These are phyloP conservation scores for Orbilia quercus DNA, from an alignment of 2,329 filamentous ascomycete genomes.

Conservation along the genomic window DNA sequence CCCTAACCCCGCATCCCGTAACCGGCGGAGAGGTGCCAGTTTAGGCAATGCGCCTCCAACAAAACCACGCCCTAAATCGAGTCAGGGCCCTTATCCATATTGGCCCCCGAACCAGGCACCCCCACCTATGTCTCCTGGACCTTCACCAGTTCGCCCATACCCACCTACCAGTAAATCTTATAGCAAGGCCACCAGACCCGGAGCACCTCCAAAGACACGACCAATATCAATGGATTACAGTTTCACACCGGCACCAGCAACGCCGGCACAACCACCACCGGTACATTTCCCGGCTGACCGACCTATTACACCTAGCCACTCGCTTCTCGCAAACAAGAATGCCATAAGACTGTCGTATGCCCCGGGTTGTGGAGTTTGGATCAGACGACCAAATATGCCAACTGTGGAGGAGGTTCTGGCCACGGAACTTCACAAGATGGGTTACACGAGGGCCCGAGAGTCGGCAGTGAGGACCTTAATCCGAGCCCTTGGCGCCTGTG, in stretches of 20 bases:
- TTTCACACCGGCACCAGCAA: background rate
- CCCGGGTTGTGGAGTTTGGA: background rate
- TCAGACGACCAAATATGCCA: background rate
- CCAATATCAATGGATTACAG: conserved; percentile 4
- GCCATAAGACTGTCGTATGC: background rate
- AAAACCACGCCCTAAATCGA: background rate
- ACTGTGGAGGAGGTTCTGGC: conserved; percentile 1
- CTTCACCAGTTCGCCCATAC: background rate
- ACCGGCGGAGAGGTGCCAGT: too few species aligned
- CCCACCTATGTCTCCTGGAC: background rate
- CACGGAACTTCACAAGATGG: background rate
- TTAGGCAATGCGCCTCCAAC: too few species aligned
- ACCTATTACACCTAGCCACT: background rate
- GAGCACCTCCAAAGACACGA: background rate
- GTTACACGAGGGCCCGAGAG: background rate
- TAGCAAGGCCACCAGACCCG: conserved; percentile 3
- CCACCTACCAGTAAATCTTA: conserved; percentile 6
- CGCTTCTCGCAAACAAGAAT: background rate
- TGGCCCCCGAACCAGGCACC: background rate
- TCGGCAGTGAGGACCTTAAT: background rate
- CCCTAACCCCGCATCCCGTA: too few species aligned
- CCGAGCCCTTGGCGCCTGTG: background rate
- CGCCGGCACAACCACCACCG: too few species aligned
- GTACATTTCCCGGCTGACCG: background rate
- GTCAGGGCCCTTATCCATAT: background rate